Base-by-base conservation (phyloP, 345 rosid species). In the Boechera retrofracta region DNA sequence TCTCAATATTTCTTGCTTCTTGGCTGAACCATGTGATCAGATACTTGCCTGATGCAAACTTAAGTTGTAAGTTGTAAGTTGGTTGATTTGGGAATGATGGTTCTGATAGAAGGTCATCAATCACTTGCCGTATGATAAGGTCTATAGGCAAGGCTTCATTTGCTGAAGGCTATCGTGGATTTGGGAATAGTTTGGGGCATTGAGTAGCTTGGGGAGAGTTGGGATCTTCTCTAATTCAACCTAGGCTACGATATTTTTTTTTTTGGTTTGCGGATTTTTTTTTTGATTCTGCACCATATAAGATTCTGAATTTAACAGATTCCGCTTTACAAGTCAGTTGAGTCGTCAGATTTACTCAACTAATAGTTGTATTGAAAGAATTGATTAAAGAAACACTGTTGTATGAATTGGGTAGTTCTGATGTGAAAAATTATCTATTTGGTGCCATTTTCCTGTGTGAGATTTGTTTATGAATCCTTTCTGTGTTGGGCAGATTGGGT, bases 401-500 rank as follows among this genome's bases (percentile, higher is more conserved):
- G 6, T 26, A 26, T 32, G 42, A 39, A 16, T 12, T 56, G 3
- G 9, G 38, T 32, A 56, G 39, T 32, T 56, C 6, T 31, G 24
- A 7, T 32, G 10, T 32, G 62, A 10, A 16, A 31, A 2, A 6
- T 0, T 12, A 57, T 15, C 2, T 32, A 13, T 32, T 57, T 32
- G 24, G 4, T 57, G 5, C 15, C 10, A 31, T n/a, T 56, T 6
- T 56, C 8, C 33, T 12, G 15, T 53, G 15, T 24, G 13, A 53
- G 31, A 24, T 4, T 10, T 53, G 32, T 1, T 53, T 53, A 21
- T 21, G 24, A 21, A 21, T 21, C 24, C 24, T 1, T 21, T 21
- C 24, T 21, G 24, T 1, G 52, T 32, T 63, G 18, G 66, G 67
- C 84, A 91, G 97, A 88, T 69, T 89, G 93, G 97, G 83, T 84